Evolutionary conservation across 495 filamentous ascomycete species (phyloP).

Genomic region (Annulohypoxylon nitens): DNA sequence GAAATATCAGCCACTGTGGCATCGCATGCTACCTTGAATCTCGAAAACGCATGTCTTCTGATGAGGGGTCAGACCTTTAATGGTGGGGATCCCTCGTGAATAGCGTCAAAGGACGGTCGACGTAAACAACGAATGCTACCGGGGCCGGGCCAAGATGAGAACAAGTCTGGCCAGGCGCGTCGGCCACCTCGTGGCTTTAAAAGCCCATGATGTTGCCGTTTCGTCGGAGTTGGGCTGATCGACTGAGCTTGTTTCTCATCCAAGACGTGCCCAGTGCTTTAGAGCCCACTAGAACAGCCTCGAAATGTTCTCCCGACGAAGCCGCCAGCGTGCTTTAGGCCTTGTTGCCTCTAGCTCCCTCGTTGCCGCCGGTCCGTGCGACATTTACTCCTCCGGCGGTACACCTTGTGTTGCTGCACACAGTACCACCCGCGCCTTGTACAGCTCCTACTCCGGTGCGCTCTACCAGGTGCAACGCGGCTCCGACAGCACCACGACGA

Average conservation of each 20-base stretch:
- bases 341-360: constrained; percentile 12
- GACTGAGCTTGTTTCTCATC: constrained; percentile 15
- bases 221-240: neutral
- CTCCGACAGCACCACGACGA: constrained; percentile 1
- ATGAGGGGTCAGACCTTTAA: constrained; percentile 9
- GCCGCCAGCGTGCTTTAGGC: constrained; percentile 10
- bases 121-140: constrained; percentile 9
- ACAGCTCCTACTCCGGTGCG: neutral
- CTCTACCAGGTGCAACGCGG: constrained; percentile 13
- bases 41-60: constrained; percentile 8
- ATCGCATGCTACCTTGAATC: constrained; percentile 15
- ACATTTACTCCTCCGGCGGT: constrained; percentile 6
- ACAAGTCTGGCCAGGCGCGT: constrained; percentile 3
- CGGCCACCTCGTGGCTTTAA: neutral
- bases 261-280: neutral
- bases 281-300: neutral
- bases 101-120: constrained; percentile 4
- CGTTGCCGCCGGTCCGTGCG: constrained; percentile 6
- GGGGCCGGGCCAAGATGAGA: neutral
- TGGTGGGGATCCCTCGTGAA: constrained; percentile 8
- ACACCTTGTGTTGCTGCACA: constrained; percentile 4
- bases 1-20: constrained; percentile 7
- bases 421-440: constrained; percentile 11
- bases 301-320: constrained; percentile 11
- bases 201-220: constrained; percentile 16